A percentile compares a stretch with the other conserved stretches of the same genome.
Conservation (phyloP, 306 rosid genomes). For the Cucurbita maxima region DNA sequence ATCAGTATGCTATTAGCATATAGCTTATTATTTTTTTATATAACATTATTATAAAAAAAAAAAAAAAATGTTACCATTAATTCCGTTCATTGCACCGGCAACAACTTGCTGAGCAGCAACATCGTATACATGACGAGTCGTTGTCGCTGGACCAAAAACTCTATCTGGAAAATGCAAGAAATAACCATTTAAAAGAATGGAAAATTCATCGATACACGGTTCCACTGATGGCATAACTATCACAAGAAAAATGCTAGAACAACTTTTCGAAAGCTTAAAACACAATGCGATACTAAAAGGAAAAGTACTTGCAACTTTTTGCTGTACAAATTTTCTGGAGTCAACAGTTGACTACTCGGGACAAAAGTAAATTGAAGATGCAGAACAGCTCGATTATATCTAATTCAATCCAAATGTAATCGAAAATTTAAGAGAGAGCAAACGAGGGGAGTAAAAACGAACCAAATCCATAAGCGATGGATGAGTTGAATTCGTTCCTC, state of each 20-base stretch:
- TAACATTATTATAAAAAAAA: background rate
- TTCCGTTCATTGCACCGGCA: constrained; percentile 33
- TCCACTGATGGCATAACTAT: background rate
- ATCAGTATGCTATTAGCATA: background rate
- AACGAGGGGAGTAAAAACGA: constrained; percentile 7
- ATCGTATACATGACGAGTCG: constrained; percentile 38
- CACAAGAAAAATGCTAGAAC: background rate
- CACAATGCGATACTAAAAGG: background rate
- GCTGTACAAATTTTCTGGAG: background rate
- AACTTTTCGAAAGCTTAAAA: background rate
- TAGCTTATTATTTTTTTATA: background rate
- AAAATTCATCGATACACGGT: background rate
- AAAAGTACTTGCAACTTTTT: background rate
- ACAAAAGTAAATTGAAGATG: background rate
- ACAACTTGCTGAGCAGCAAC: constrained; percentile 32
- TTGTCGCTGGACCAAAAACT: constrained; percentile 45
- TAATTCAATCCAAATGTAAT: background rate
- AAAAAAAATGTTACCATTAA: constrained; percentile 16
- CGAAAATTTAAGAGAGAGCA: background rate
- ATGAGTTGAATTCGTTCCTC: constrained; percentile 51
- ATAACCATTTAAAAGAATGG: background rate
- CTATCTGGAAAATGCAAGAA: constrained; percentile 18
- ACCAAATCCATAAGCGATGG: constrained; percentile 66
- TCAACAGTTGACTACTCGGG: background rate
- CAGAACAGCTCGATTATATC: background rate